Conservation (phyloP, 164 flowering plant species). For the Stephania japonica region DNA sequence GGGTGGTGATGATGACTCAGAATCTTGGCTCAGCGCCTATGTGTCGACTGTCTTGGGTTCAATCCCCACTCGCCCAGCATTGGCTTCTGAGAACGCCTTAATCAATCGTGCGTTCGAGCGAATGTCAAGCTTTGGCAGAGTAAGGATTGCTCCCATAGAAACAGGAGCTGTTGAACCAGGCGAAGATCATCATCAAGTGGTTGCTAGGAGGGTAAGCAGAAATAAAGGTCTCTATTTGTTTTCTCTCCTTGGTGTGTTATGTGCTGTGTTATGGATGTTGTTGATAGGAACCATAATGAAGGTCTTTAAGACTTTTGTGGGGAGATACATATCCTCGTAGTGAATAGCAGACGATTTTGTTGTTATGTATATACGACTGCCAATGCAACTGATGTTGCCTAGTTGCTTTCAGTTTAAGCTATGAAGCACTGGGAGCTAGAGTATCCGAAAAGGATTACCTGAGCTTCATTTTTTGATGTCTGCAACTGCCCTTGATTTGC, state of each 20-base stretch:
- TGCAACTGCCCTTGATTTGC: too few species aligned
- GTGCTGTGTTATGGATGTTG: slow-evolving; percentile 25
- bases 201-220: slow-evolving; percentile 23
- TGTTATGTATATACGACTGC: too few species aligned
- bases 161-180: slow-evolving; percentile 23
- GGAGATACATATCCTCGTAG: slow-evolving; percentile 20
- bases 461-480: too few species aligned
- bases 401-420: neutral
- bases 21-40: slow-evolving; percentile 49
- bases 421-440: too few species aligned
- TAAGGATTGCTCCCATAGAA: slow-evolving; percentile 32
- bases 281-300: slow-evolving; percentile 21
- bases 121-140: slow-evolving; percentile 74
- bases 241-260: slow-evolving; percentile 20
- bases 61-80: slow-evolving; percentile 82
- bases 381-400: neutral
- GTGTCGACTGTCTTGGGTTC: slow-evolving; percentile 73
- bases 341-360: neutral
- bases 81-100: slow-evolving; percentile 69
- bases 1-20: slow-evolving; percentile 22
- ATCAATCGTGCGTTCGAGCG: slow-evolving; percentile 61
- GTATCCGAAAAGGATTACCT: too few species aligned
- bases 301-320: slow-evolving; percentile 14
- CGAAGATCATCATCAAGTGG: slow-evolving; percentile 13
- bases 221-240: slow-evolving; percentile 21